phyloP scores from a whole-genome alignment of 2,329 filamentous ascomycete species.

The Microascus cirrosus region DNA sequence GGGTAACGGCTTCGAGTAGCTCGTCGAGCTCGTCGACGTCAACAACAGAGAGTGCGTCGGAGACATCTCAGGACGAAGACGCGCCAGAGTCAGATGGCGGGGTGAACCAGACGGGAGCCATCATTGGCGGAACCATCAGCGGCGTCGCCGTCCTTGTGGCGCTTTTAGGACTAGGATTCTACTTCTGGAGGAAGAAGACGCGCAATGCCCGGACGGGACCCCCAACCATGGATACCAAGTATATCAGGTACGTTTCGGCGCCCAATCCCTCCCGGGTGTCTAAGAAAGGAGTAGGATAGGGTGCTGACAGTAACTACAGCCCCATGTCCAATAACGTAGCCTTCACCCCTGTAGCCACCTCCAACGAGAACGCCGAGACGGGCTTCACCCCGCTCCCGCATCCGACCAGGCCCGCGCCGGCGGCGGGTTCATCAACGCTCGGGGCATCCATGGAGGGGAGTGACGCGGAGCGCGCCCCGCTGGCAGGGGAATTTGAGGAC shows the following conservation, averaged over 20 bases:
- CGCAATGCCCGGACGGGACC: conserved; percentile 30
- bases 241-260: conserved; percentile 24
- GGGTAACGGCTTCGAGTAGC: conserved; percentile 27
- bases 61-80: conserved; percentile 8
- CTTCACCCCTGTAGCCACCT: conserved; percentile 13
- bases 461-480: conserved; percentile 23
- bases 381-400: conserved; percentile 3
- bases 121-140: conserved; percentile 43
- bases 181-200: conserved; percentile 29
- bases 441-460: not conserved
- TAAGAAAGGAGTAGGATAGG: not conserved
- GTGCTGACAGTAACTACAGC: conserved; percentile 12
- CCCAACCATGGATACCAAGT: conserved; percentile 24
- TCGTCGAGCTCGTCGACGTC: conserved; percentile 25
- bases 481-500: conserved; percentile 32
- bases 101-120: conserved; percentile 30
- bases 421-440: not conserved
- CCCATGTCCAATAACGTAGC: conserved; percentile 16
- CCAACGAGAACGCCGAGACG: conserved; percentile 7
- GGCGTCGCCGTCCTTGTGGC: conserved; percentile 34
- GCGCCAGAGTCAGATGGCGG: conserved; percentile 17
- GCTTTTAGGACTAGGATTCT: conserved; percentile 28
- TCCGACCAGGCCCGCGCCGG: conserved; percentile 7
- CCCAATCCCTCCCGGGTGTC: not conserved
- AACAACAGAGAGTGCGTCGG: conserved; percentile 3